These are phyloP conservation scores for Apocynum venetum DNA, from an alignment of 257 asterid species.

Conservation along the genomic window DNA sequence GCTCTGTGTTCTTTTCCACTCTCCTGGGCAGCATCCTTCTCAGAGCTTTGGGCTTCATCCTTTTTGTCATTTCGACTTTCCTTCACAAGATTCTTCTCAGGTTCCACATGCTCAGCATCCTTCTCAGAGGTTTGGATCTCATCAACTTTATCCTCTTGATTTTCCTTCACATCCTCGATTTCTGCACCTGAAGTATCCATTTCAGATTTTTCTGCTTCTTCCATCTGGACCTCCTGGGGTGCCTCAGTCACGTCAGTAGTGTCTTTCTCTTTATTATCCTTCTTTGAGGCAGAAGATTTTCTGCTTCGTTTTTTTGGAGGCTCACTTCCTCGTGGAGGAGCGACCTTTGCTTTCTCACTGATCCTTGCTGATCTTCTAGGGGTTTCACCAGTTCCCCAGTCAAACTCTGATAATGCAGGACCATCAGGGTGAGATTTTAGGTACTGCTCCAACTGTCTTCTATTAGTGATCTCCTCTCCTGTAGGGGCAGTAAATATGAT, in stretches of 20 bases:
- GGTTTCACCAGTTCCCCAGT: slow-evolving; percentile 53
- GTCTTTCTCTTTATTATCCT: slow-evolving; percentile 22
- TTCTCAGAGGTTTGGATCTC: slow-evolving; percentile 12
- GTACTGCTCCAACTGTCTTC: slow-evolving; percentile 40
- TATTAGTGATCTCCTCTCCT: slow-evolving; percentile 42
- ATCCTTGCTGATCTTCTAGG: slow-evolving; percentile 56
- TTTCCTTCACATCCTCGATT: slow-evolving; percentile 20
- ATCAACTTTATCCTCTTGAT: slow-evolving; percentile 13
- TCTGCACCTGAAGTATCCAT: slow-evolving; percentile 3
- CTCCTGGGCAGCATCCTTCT: slow-evolving; percentile 12
- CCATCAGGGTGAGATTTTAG: slow-evolving; percentile 49
- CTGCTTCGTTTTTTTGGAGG: slow-evolving; percentile 38
- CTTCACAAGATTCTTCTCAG: slow-evolving; percentile 21
- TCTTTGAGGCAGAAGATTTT: slow-evolving; percentile 35
- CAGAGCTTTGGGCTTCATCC: slow-evolving; percentile 8
- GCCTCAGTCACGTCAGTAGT: slow-evolving; percentile 28
- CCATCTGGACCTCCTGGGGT: slow-evolving; percentile 28
- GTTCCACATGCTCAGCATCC: not conserved
- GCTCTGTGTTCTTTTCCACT: slow-evolving; percentile 10
- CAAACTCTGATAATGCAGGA: slow-evolving; percentile 37
- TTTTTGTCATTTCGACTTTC: slow-evolving; percentile 9
- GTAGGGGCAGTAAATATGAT: slow-evolving; percentile 48
- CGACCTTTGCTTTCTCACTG: slow-evolving; percentile 35
- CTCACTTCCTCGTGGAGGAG: slow-evolving; percentile 27
- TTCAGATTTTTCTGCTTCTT: slow-evolving; percentile 30